phyloP scores from a whole-genome alignment of 2,329 filamentous ascomycete genomes.

The Diaporthe caulivora region DNA sequence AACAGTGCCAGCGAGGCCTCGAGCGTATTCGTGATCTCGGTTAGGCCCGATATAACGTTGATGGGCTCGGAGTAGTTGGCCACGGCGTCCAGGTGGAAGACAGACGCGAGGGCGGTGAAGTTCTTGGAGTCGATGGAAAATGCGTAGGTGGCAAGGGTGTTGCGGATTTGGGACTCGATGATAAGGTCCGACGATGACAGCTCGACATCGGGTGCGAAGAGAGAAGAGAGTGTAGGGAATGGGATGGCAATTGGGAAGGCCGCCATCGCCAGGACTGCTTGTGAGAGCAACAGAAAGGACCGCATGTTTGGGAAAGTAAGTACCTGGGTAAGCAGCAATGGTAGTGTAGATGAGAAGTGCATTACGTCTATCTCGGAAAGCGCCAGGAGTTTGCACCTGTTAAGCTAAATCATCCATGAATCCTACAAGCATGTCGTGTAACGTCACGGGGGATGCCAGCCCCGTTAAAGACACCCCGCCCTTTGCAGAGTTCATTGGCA shows the following conservation, averaged over 20 bases:
- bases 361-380: no score
- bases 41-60: background rate
- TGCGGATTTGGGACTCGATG: slow-evolving; percentile 3
- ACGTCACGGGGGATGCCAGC: background rate
- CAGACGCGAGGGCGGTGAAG: slow-evolving; percentile 3
- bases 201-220: background rate
- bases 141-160: background rate
- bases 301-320: background rate
- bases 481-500: background rate
- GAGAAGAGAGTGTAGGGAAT: background rate
- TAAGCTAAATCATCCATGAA: background rate
- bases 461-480: background rate
- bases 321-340: background rate
- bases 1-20: background rate
- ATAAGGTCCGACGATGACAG: background rate
- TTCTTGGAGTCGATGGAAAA: background rate
- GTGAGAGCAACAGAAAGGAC: background rate
- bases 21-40: background rate
- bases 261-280: background rate
- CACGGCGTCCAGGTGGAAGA: background rate
- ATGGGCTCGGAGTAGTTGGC: slow-evolving; percentile 16
- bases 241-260: background rate
- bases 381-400: background rate
- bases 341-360: background rate
- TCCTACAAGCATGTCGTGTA: background rate